Percentiles rank a stretch among this genome's conserved stretches.
Evolutionary conservation across 129 eudicot genomes (phyloP).

Genomic region (Daucus carota): DNA sequence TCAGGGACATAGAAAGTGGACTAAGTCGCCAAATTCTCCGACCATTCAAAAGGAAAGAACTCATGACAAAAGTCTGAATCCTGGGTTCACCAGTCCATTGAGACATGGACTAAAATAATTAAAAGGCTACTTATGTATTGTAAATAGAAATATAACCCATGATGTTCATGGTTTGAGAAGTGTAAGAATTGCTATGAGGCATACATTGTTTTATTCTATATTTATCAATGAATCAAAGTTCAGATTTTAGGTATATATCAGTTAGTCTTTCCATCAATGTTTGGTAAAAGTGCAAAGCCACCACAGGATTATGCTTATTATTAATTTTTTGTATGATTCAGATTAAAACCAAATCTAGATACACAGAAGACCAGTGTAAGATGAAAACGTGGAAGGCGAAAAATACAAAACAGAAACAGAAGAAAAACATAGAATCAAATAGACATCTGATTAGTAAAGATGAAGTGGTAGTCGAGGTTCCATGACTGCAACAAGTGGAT

Average conservation of each 20-base stretch:
- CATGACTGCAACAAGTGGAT: slow-evolving; percentile 2
- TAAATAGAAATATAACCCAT: neutral
- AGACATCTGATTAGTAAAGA: neutral
- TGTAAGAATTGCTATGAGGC: neutral
- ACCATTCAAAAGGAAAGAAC: slow-evolving; percentile 22
- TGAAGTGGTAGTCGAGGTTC: slow-evolving; percentile 14
- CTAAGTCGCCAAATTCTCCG: slow-evolving; percentile 32
- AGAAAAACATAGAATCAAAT: too few relatives aligned
- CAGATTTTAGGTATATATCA: neutral
- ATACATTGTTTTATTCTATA: neutral
- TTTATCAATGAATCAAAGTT: neutral
- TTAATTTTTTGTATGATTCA: too few relatives aligned
- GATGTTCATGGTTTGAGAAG: neutral
- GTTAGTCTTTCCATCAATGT: neutral
- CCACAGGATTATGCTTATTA: too few relatives aligned
- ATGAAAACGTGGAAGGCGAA: too few relatives aligned
- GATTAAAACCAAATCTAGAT: too few relatives aligned
- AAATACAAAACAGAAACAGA: too few relatives aligned
- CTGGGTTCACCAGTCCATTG: slow-evolving; percentile 35
- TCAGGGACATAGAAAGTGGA: slow-evolving; percentile 29
- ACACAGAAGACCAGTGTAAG: too few relatives aligned
- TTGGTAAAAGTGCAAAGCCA: too few relatives aligned
- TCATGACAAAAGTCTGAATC: slow-evolving; percentile 18
- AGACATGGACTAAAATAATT: slow-evolving; percentile 32
- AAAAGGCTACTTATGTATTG: neutral